Conservation (phyloP, 371 early-diverging fungal genomes). For the Mortierella sp. region DNA sequence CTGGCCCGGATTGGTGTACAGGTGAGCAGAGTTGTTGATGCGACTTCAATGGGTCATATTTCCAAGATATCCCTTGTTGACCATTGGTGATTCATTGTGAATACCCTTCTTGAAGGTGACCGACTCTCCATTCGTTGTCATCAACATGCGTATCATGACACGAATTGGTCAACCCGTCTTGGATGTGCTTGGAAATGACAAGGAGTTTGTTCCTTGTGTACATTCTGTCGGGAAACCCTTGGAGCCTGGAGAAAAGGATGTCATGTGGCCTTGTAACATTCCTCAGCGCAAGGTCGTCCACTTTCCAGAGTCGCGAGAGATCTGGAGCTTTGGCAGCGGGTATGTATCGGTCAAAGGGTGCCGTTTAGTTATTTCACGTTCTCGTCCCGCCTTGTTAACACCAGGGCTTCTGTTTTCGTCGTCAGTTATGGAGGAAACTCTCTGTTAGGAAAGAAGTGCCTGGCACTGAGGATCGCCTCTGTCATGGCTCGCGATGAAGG, state of each 20-base stretch:
- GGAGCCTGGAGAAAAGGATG: conserved; percentile 55
- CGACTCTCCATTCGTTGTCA: conserved; percentile 58
- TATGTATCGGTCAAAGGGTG: conserved; percentile 7
- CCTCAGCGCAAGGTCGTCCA: conserved; percentile 56
- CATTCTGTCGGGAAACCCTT: conserved; percentile 58
- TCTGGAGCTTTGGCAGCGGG: conserved; percentile 59
- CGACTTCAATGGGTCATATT: too few relatives aligned
- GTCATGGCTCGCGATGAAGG: conserved; percentile 59
- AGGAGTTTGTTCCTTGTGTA: conserved; percentile 57
- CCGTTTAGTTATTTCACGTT: too few relatives aligned
- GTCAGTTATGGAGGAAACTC: conserved; percentile 59
- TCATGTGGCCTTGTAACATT: conserved; percentile 59
- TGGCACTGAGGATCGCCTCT: conserved; percentile 58
- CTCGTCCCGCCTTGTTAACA: neutral
- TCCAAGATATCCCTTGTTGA: too few relatives aligned
- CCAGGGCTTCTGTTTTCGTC: neutral
- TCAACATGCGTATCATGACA: conserved; percentile 60
- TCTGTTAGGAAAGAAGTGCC: conserved; percentile 57
- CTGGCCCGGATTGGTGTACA: conserved; percentile 56
- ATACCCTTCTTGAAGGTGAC: conserved; percentile 30
- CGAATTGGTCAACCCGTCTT: conserved; percentile 55
- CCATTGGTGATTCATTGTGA: too few relatives aligned
- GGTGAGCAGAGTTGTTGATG: conserved; percentile 9
- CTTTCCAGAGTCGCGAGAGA: conserved; percentile 60
- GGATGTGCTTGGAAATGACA: conserved; percentile 47